phyloP scores from a whole-genome alignment of 768 basidiomycete species.

The Lactifluus subvellereus region DNA sequence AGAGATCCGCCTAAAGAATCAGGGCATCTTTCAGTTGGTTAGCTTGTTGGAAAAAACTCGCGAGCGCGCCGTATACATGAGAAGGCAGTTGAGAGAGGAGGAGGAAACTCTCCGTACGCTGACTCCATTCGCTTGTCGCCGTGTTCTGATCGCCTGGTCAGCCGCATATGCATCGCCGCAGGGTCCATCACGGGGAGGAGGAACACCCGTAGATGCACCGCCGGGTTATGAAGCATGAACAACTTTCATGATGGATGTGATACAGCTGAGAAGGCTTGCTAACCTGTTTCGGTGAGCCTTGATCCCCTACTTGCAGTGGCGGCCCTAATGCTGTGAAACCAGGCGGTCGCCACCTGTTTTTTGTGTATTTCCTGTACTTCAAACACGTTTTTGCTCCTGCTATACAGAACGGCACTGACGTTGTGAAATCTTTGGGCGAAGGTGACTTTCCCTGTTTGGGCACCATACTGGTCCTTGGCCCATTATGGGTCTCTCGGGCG shows the following conservation, averaged over 20 bases:
- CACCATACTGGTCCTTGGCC: neutral
- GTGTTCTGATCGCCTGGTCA: slow-evolving; percentile 3
- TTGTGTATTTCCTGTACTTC: neutral
- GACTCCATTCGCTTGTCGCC: neutral
- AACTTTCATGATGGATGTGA: neutral
- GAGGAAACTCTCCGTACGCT: slow-evolving; percentile 59
- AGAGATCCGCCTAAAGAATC: slow-evolving; percentile 63
- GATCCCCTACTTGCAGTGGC: neutral
- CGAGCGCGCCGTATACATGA: slow-evolving; percentile 72
- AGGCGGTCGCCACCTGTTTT: slow-evolving; percentile 4
- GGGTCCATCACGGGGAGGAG: slow-evolving; percentile 15
- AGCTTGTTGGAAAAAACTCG: slow-evolving; percentile 70
- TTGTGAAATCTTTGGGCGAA: neutral
- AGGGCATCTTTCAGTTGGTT: slow-evolving; percentile 69
- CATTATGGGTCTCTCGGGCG: neutral
- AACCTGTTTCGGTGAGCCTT: slow-evolving; percentile 11
- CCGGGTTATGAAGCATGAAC: slow-evolving; percentile 28
- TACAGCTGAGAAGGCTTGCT: neutral
- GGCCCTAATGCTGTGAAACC: neutral
- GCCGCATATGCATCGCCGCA: slow-evolving; percentile 25
- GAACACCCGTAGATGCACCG: slow-evolving; percentile 28
- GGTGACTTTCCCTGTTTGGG: neutral
- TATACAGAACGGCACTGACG: neutral
- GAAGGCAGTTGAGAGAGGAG: slow-evolving; percentile 49
- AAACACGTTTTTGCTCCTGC: neutral